Percentiles rank a stretch among this genome's conserved stretches.
phyloP scores from a whole-genome alignment of 2,329 filamentous ascomycete species.

The Huntiella abstrusa region DNA sequence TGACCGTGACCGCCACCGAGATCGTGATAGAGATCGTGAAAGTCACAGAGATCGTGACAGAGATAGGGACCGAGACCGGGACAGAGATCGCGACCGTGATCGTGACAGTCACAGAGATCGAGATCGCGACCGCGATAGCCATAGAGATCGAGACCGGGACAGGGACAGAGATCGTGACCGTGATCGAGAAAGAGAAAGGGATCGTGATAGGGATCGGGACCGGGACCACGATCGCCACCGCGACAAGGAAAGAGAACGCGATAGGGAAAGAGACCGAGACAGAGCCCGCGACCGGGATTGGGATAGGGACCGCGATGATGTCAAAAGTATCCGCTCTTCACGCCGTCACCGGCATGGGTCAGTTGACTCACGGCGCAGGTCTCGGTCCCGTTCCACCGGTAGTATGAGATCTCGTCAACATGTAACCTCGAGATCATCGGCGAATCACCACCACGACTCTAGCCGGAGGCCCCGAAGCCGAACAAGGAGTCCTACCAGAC shows the following conservation, averaged over 20 bases:
- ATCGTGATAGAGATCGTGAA: conserved; percentile 7
- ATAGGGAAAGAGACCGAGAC: conserved; percentile 2
- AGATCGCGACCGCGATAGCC: conserved; percentile 4
- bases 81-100: neutral
- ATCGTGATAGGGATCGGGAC: conserved; percentile 3
- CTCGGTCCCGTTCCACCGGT: conserved; percentile 4
- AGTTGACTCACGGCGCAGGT: conserved; percentile 1
- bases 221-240: conserved; percentile 4
- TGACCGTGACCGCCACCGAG: neutral
- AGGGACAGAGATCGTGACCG: neutral
- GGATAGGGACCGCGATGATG: neutral
- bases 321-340: neutral
- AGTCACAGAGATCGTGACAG: neutral
- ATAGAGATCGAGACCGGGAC: conserved; percentile 2
- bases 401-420: neutral
- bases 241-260: neutral
- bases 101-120: conserved; percentile 1
- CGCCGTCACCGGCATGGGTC: conserved; percentile 4
- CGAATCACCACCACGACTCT: neutral
- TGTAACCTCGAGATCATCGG: neutral
- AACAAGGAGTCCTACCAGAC: conserved; percentile 3
- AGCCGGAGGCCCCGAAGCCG: conserved; percentile 2
- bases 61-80: conserved; percentile 2
- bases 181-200: conserved; percentile 4
- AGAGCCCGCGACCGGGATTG: neutral